Evolutionary conservation across 495 filamentous ascomycete genomes (phyloP).

Genomic region (Penicillium cataractarum): DNA sequence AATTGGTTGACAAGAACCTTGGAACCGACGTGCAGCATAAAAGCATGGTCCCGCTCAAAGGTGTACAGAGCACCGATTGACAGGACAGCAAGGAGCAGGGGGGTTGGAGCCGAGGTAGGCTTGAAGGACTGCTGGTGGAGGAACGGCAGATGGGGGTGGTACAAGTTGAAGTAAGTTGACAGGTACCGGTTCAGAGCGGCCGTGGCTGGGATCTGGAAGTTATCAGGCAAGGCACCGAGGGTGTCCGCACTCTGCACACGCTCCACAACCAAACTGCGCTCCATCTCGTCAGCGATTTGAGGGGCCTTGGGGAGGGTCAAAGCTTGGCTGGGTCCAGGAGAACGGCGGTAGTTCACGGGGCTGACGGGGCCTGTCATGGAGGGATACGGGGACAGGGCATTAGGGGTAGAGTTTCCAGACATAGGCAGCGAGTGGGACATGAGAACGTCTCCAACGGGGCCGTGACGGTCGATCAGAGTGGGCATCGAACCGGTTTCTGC

Average conservation of each 20-base stretch:
- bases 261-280: conserved; percentile 79
- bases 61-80: conserved; percentile 97
- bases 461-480: conserved; percentile 68
- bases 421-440: conserved; percentile 69
- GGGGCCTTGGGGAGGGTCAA: conserved; percentile 67
- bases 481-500: conserved; percentile 64
- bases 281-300: conserved; percentile 72
- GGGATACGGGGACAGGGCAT: conserved; percentile 76
- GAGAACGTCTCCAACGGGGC: conserved; percentile 60
- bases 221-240: conserved; percentile 81
- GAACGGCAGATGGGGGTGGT: conserved; percentile 97
- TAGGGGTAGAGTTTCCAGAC: conserved; percentile 75
- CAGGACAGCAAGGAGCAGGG: conserved; percentile 85
- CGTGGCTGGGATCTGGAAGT: conserved; percentile 82
- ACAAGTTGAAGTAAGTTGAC: conserved; percentile 93
- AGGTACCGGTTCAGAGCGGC: conserved; percentile 84
- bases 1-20: conserved; percentile 97
- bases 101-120: conserved; percentile 73
- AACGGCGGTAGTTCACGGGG: conserved; percentile 68
- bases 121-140: conserved; percentile 91
- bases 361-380: conserved; percentile 75
- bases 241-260: conserved; percentile 79
- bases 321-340: conserved; percentile 65
- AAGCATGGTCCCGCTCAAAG: conserved; percentile 94
- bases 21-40: conserved; percentile 96